Evolutionary conservation across 2,329 filamentous ascomycete species (phyloP).

Genomic region (Fusarium pilosicola): DNA sequence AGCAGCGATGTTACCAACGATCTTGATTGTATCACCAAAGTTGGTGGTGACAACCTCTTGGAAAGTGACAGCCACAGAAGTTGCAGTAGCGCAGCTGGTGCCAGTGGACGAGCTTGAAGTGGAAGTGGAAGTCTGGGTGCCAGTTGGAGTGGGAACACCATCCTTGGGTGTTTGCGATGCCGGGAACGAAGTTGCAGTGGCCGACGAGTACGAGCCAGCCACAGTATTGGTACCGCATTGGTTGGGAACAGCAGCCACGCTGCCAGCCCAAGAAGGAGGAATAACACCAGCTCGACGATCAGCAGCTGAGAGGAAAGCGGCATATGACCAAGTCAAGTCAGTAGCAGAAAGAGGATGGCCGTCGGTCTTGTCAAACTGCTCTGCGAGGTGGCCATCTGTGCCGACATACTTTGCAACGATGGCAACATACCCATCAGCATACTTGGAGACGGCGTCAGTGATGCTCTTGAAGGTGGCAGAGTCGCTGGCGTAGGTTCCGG

Average conservation of each 20-base stretch:
- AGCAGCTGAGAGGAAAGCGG: conserved; percentile 72
- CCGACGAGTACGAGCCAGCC: conserved; percentile 61
- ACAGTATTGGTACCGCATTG: conserved; percentile 60
- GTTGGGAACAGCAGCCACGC: conserved; percentile 58
- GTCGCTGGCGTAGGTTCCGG: conserved; percentile 68
- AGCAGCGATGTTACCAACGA: conserved; percentile 67
- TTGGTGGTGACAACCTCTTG: conserved; percentile 65
- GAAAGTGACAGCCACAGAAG: conserved; percentile 70
- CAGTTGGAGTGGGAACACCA: conserved; percentile 47
- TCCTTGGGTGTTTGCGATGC: conserved; percentile 57
- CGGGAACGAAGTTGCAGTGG: conserved; percentile 61
- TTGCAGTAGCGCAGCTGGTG: conserved; percentile 51
- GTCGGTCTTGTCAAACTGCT: conserved; percentile 69
- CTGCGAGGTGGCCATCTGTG: conserved; percentile 70
- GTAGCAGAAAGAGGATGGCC: conserved; percentile 69
- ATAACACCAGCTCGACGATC: conserved; percentile 65
- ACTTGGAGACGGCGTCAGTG: conserved; percentile 64
- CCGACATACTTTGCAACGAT: conserved; percentile 71
- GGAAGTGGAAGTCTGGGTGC: conserved; percentile 39
- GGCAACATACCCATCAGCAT: conserved; percentile 69
- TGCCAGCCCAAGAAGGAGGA: conserved; percentile 66
- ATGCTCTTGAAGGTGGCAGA: conserved; percentile 64
- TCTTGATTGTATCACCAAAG: conserved; percentile 72
- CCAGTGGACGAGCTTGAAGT: conserved; percentile 43
- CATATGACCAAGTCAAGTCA: conserved; percentile 80